These are phyloP conservation scores for Russula griseocarnosa DNA, from an alignment of 768 basidiomycete genomes.

Conservation along the genomic window DNA sequence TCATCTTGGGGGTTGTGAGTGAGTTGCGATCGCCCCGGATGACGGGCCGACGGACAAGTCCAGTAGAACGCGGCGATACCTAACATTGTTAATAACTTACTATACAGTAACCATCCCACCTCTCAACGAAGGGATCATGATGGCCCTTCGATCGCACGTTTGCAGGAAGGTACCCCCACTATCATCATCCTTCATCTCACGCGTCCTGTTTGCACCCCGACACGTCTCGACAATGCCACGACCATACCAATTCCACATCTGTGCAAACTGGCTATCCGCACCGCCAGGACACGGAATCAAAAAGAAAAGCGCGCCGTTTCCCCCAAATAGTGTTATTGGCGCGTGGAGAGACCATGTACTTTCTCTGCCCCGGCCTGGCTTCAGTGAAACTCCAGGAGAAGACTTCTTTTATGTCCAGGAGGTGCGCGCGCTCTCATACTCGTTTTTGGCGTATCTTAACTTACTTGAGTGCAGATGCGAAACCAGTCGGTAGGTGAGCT, in stretches of 20 bases:
- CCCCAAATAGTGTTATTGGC: constrained; percentile 54
- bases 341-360: constrained; percentile 68
- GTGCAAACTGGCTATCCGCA: constrained; percentile 76
- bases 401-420: constrained; percentile 67
- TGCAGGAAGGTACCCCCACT: neutral
- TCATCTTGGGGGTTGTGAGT: constrained; percentile 7
- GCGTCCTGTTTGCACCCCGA: neutral
- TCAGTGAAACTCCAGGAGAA: constrained; percentile 47
- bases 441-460: constrained; percentile 5
- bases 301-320: constrained; percentile 49
- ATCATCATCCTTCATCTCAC: neutral
- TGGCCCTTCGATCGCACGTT: neutral
- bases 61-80: no score
- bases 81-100: no score
- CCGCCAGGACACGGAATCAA: constrained; percentile 41
- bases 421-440: constrained; percentile 41
- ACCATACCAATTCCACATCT: constrained; percentile 71
- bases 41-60: neutral
- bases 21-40: neutral
- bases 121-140: neutral
- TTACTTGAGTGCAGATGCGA: constrained; percentile 53
- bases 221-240: constrained; percentile 35
- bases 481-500: constrained; percentile 64
- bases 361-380: constrained; percentile 40
- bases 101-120: neutral